Conservation (phyloP, 306 rosid genomes). For the Trichosanthes cucumerina region DNA sequence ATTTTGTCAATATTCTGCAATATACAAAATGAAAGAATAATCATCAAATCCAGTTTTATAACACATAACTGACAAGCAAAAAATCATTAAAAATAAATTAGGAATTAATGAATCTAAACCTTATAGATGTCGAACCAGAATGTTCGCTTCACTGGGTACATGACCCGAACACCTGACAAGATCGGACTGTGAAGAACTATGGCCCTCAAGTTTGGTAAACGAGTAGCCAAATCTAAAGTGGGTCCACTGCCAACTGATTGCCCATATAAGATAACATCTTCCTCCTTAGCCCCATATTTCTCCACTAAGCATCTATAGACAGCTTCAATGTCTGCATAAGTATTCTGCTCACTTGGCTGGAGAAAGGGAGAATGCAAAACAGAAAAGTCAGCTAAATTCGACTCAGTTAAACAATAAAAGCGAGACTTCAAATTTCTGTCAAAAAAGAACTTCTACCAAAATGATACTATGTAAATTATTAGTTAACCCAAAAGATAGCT, state of each 20-base stretch:
- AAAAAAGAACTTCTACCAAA: background rate
- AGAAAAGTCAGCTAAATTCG: conserved; percentile 8
- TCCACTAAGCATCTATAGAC: conserved; percentile 79
- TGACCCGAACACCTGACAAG: conserved; percentile 88
- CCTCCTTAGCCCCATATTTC: conserved; percentile 73
- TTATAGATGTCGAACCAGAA: conserved; percentile 97
- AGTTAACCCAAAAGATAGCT: background rate
- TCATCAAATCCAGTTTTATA: conserved; percentile 5
- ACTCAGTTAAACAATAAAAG: background rate
- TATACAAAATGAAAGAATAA: conserved; percentile 12
- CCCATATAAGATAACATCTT: conserved; percentile 85
- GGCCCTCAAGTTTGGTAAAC: conserved; percentile 71
- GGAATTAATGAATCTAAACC: conserved; percentile 32
- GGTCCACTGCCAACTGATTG: conserved; percentile 99
- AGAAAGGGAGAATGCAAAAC: conserved; percentile 6
- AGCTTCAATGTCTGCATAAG: conserved; percentile 91
- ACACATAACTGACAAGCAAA: background rate
- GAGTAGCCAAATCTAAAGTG: conserved; percentile 73
- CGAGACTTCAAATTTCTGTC: background rate
- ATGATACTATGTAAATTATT: background rate
- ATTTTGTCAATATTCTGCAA: conserved; percentile 93
- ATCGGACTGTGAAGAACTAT: conserved; percentile 95
- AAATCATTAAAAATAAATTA: background rate
- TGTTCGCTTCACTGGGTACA: conserved; percentile 90
- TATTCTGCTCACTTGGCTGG: conserved; percentile 94